Base-by-base conservation (phyloP, 352 stramenopile species). In the Phytophthora melonis region DNA sequence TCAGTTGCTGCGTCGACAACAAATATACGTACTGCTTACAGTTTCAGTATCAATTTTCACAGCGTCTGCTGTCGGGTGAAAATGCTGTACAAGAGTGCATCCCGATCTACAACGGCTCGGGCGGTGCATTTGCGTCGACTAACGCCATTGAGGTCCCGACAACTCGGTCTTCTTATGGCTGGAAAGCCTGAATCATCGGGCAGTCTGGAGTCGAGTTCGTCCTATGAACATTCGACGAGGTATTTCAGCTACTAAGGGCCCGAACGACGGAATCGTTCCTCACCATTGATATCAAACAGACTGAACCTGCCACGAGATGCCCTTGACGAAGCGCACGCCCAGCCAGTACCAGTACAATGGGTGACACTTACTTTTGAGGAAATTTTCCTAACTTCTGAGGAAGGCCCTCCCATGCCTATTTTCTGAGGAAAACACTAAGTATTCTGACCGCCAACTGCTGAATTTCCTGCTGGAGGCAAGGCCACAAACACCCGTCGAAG, bases 341-440 rank as follows among this genome's bases (percentile, higher is more conserved):
- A 84, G 67, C 74, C 78, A 82, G 68, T 80, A 84, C 78, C 74
- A 84, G 53, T 78, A 75, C 39, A 84, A 32, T 41, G n/a, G n/a
- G n/a, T n/a, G n/a, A n/a, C n/a, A n/a, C n/a, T n/a, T n/a, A n/a
- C n/a, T n/a, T n/a, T n/a, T n/a, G n/a, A n/a, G n/a, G n/a, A n/a
- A n/a, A n/a, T n/a, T n/a, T n/a, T n/a, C n/a, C n/a, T n/a, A n/a
- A n/a, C n/a, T n/a, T n/a, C n/a, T n/a, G n/a, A n/a, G n/a, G n/a
- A n/a, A n/a, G n/a, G n/a, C n/a, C n/a, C n/a, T n/a, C n/a, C n/a
- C n/a, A n/a, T n/a, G n/a, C n/a, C n/a, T n/a, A n/a, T n/a, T n/a
- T n/a, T n/a, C n/a, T n/a, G n/a, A n/a, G n/a, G n/a, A n/a, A n/a
- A n/a, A n/a, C n/a, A n/a, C n/a, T n/a, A n/a, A n/a, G n/a, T n/a